Evolutionary conservation across 2,329 filamentous ascomycete species (phyloP).

Genomic region (Aureobasidium sp.): DNA sequence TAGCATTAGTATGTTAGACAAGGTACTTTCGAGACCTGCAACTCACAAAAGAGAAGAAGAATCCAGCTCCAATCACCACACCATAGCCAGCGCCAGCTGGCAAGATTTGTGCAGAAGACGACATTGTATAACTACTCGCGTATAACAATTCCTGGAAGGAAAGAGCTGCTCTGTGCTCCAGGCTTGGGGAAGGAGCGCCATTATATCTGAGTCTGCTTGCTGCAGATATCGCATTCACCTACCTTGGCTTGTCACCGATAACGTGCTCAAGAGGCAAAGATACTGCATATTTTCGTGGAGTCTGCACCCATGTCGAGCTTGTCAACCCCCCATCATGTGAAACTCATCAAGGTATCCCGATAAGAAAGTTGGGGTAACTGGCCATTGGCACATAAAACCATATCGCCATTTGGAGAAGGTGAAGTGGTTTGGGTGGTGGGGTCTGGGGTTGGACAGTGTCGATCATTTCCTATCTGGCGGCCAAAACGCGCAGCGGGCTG

Average conservation of each 20-base stretch:
- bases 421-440: neutral
- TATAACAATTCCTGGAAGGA: neutral
- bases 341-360: neutral
- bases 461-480: neutral
- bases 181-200: neutral
- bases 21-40: no score
- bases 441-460: conserved; percentile 1
- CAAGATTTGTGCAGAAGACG: conserved; percentile 9
- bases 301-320: neutral
- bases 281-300: neutral
- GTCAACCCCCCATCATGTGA: neutral
- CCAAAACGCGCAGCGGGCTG: neutral
- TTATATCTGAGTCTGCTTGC: neutral
- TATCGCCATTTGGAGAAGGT: conserved; percentile 4
- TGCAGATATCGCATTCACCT: neutral
- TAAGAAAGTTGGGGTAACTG: neutral
- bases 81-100: conserved; percentile 53
- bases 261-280: neutral
- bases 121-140: neutral
- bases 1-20: neutral
- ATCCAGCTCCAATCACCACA: conserved; percentile 63
- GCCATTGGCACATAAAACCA: no score
- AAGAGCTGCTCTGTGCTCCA: no score
- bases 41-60: conserved; percentile 52
- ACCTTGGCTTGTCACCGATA: neutral